phyloP scores from a whole-genome alignment of 352 stramenopile species.

The Pythium guiyangense region DNA sequence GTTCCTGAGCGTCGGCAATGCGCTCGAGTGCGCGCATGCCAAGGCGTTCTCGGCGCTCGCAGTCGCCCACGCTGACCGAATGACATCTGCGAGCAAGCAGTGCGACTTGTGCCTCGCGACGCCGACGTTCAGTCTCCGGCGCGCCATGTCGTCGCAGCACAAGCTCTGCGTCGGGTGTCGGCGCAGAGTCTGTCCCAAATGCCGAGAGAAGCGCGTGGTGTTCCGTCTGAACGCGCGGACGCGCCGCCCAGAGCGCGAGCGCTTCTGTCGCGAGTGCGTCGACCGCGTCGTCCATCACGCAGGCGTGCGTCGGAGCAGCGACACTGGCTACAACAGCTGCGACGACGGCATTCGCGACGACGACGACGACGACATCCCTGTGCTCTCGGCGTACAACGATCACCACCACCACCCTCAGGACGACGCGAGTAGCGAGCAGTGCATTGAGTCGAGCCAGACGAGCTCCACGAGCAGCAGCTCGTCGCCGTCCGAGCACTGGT shows the following conservation, averaged over 20 bases:
- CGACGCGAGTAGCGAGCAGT: not conserved
- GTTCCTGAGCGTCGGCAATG: constrained; percentile 40
- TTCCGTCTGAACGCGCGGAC: constrained; percentile 45
- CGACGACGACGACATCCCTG: constrained; percentile 20
- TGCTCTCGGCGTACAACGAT: constrained; percentile 5
- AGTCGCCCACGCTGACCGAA: too few species aligned
- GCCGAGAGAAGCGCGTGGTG: constrained; percentile 38
- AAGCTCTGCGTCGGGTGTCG: too few species aligned
- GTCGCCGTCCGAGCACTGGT: constrained; percentile 7
- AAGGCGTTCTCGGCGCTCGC: constrained; percentile 53
- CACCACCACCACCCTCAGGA: not conserved
- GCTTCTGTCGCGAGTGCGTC: too few species aligned
- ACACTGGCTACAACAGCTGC: constrained; percentile 1
- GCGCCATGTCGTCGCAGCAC: too few species aligned
- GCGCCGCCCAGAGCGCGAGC: constrained; percentile 34
- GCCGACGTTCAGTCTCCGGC: too few species aligned
- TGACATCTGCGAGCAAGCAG: too few species aligned
- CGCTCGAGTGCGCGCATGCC: constrained; percentile 38
- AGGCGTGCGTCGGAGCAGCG: constrained; percentile 6
- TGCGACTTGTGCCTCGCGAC: too few species aligned
- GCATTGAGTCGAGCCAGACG: not conserved
- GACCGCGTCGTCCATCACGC: too few species aligned
- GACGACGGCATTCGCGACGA: constrained; percentile 19
- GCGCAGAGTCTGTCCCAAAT: constrained; percentile 48
- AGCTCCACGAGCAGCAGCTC: constrained; percentile 3